Evolutionary conservation across 768 basidiomycete genomes (phyloP), one percentile per base, ranked within the genome.

Genomic region (Lanmaoa rubissima): DNA sequence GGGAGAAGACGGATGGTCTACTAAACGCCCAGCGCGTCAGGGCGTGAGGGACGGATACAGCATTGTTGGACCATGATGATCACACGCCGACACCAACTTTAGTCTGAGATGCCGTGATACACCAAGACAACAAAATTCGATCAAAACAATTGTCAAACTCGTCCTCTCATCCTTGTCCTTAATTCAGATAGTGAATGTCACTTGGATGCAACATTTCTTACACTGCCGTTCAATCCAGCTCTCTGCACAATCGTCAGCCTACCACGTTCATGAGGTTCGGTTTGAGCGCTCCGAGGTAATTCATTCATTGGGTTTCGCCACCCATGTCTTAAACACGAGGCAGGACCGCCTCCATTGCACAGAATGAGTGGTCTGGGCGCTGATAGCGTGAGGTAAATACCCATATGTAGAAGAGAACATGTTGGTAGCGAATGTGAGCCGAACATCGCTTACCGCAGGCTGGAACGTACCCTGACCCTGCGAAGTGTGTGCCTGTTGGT

Each of bases 61-160:
- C 52, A 60, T 52, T 61, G 55, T 51, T 48, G 48, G 43, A 49
- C 42, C 61, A 42, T 52, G 16, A n/a, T 24, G 59, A 39, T 38
- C 51, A 48, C 55, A 55, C 53, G 55, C 19, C 8, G 11, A 8
- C 8, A 13, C n/a, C 16, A 34, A 40, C 11, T 21, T 40, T 55
- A 12, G 21, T 13, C 16, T 26, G 17, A 1, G 5, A 26, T 41
- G 24, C 54, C 51, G 35, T 42, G 13, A 35, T 28, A 24, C 36
- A 12, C 7, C 34, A 19, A 41, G 19, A 24, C 19, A 32, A 34
- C 5, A 21, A 2, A 50, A 7, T 17, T 5, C 24, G 31, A 53
- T 49, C 8, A 28, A 24, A 48, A 52, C 19, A 5, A 13, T 6
- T 41, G 5, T 13, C 24, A 21, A 36, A 35, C 47, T 13, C 10